A percentile compares a stretch with the other conserved stretches of the same genome.
These are phyloP conservation scores for Alternaria ethzedia DNA, from an alignment of 2,329 filamentous ascomycete species.

Conservation along the genomic window DNA sequence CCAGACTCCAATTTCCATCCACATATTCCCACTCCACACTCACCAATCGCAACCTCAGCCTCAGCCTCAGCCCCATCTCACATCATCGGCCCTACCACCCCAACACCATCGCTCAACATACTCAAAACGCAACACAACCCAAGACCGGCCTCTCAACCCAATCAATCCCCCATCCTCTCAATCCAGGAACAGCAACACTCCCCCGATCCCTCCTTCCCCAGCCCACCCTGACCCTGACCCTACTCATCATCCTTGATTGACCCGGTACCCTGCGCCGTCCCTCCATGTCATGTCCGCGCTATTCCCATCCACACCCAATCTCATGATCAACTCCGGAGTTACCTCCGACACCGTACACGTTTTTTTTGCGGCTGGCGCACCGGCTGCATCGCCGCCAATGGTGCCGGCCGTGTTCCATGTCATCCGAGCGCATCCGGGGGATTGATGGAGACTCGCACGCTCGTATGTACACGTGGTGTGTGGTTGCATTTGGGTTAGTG, in stretches of 20 bases:
- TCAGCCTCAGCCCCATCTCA: neutral
- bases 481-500: neutral
- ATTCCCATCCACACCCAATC: neutral
- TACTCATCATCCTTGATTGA: neutral
- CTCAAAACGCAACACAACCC: neutral
- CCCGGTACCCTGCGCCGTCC: neutral
- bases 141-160: neutral
- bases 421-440: neutral
- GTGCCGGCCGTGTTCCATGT: neutral
- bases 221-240: neutral
- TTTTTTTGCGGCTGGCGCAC: neutral
- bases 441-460: neutral
- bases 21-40: neutral
- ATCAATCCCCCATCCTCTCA: neutral
- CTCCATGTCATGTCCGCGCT: neutral
- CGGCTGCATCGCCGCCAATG: neutral
- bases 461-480: neutral
- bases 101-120: neutral
- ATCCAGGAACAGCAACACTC: neutral
- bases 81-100: neutral
- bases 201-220: neutral
- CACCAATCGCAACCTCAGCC: neutral
- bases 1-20: neutral
- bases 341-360: neutral
- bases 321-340: neutral